phyloP scores from a whole-genome alignment of 164 flowering plant genomes.

The Aristolochia californica region DNA sequence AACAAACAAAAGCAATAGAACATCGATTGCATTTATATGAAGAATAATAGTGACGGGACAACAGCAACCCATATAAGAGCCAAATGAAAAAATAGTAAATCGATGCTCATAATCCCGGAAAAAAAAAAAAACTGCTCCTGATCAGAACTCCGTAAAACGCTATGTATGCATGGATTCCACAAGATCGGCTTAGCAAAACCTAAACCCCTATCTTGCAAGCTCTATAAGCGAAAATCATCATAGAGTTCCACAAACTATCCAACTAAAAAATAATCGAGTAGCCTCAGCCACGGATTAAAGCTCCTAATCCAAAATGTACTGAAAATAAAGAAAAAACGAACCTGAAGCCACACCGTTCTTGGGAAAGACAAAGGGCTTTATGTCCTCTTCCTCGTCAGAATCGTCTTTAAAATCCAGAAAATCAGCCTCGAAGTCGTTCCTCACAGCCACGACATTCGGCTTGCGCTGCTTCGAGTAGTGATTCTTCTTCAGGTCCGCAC shows the following conservation, averaged over 20 bases:
- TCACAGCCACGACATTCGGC: slow-evolving; percentile 17
- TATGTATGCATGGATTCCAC: no score
- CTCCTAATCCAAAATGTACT: neutral
- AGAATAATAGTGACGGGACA: no score
- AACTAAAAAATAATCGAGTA: neutral
- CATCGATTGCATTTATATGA: no score
- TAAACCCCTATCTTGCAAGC: no score
- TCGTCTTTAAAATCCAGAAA: slow-evolving; percentile 64
- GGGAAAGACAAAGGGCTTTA: slow-evolving; percentile 36
- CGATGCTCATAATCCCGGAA: no score
- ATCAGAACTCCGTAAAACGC: no score
- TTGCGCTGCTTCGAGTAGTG: slow-evolving; percentile 22
- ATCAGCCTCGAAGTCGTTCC: slow-evolving; percentile 82
- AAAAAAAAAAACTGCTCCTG: no score
- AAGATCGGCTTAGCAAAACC: no score
- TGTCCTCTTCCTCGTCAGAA: slow-evolving; percentile 30
- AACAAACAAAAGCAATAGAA: no score
- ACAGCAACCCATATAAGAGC: no score
- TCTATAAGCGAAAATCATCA: neutral
- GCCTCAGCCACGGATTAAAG: neutral
- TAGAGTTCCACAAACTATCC: neutral
- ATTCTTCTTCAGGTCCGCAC: slow-evolving; percentile 36
- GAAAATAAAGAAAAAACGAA: neutral
- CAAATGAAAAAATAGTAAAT: no score
- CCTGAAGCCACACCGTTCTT: slow-evolving; percentile 17